These are phyloP conservation scores for Sugiyamaella sp. DNA, from an alignment of 1,139 yeast genomes.

Conservation along the genomic window DNA sequence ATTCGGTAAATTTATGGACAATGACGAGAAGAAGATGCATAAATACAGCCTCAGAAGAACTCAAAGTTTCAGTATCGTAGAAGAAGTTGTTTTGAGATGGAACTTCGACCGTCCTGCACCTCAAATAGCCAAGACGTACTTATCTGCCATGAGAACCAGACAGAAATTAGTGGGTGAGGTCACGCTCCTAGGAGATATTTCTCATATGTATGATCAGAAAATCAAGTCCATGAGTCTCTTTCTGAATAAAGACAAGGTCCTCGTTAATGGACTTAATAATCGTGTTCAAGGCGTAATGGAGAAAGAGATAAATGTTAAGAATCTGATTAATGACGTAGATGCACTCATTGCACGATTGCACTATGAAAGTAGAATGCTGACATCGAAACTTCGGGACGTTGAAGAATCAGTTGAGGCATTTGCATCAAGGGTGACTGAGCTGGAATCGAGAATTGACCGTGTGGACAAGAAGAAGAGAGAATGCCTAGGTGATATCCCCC, in stretches of 20 bases:
- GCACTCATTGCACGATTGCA: slow-evolving; percentile 74
- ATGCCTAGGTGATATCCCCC: slow-evolving; percentile 16
- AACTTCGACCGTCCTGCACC: slow-evolving; percentile 18
- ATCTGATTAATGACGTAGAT: slow-evolving; percentile 63
- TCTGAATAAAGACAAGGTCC: slow-evolving; percentile 26
- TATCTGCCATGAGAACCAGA: slow-evolving; percentile 22
- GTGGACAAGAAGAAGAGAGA: slow-evolving; percentile 24
- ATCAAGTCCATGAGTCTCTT: slow-evolving; percentile 16
- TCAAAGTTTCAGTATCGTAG: slow-evolving; percentile 51
- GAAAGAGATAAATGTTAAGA: slow-evolving; percentile 42
- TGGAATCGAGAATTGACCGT: slow-evolving; percentile 42
- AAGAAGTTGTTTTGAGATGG: slow-evolving; percentile 45
- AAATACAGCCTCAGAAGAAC: slow-evolving; percentile 26
- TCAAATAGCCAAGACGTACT: slow-evolving; percentile 20
- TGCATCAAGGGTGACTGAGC: slow-evolving; percentile 47
- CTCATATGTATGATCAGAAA: slow-evolving; percentile 20
- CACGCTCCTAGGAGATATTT: slow-evolving; percentile 21
- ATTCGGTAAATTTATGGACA: slow-evolving; percentile 7
- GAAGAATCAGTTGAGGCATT: slow-evolving; percentile 67
- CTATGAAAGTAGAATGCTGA: slow-evolving; percentile 76
- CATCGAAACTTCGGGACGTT: slow-evolving; percentile 75
- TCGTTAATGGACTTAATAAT: slow-evolving; percentile 26
- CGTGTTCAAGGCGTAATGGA: slow-evolving; percentile 30
- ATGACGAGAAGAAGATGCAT: slow-evolving; percentile 19
- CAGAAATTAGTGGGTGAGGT: slow-evolving; percentile 26